Evolutionary conservation across 306 rosid genomes (phyloP).

Genomic region (Biancaea sappan): DNA sequence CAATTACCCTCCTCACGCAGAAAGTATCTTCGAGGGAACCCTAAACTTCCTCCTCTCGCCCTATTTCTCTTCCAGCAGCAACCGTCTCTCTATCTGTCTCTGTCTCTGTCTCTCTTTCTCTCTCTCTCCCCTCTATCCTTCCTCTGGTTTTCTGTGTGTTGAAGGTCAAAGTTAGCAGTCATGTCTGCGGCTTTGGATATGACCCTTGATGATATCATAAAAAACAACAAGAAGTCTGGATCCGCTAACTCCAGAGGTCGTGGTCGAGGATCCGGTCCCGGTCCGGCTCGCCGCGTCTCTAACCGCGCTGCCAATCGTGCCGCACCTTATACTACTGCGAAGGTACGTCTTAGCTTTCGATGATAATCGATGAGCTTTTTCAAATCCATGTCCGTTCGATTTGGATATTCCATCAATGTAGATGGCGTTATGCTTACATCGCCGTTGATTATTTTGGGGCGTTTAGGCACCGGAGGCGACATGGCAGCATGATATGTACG

Average conservation of each 20-base stretch:
- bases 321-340: conserved; percentile 62
- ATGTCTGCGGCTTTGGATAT: conserved; percentile 79
- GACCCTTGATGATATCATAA: conserved; percentile 89
- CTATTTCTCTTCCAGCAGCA: not conserved
- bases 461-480: conserved; percentile 86
- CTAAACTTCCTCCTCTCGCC: conserved; percentile 9
- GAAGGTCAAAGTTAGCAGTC: not conserved
- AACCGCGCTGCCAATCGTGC: conserved; percentile 68
- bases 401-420: not conserved
- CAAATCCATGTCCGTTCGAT: not conserved
- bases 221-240: conserved; percentile 84
- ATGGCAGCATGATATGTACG: conserved; percentile 88
- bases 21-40: conserved; percentile 22
- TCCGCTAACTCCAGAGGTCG: conserved; percentile 60
- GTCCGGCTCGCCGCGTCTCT: conserved; percentile 81
- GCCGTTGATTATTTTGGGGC: not conserved
- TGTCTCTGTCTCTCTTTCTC: not conserved
- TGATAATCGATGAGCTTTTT: not conserved
- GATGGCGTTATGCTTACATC: not conserved
- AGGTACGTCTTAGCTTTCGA: conserved; percentile 41
- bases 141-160: conserved; percentile 19
- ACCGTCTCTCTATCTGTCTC: not conserved
- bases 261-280: conserved; percentile 62
- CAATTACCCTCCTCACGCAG: not conserved
- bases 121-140: not conserved